A percentile compares a stretch with the other conserved stretches of the same genome.
Conservation (phyloP, 108 stramenopile genomes). For the Schizochytrium sp. region DNA sequence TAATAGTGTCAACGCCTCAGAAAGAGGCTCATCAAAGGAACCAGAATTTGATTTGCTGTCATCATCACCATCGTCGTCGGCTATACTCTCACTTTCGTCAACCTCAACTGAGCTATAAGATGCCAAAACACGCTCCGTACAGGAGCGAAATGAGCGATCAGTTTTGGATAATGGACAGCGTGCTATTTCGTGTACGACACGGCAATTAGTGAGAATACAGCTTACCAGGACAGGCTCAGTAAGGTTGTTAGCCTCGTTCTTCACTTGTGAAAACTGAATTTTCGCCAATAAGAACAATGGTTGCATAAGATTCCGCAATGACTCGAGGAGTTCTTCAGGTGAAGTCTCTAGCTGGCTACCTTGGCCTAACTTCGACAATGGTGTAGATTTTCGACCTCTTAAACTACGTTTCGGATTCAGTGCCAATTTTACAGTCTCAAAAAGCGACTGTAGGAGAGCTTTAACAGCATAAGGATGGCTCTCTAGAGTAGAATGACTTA, state of each 20-base stretch:
- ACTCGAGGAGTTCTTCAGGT: neutral
- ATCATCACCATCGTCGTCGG: neutral
- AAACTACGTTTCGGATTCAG: constrained; percentile 24
- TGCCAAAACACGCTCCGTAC: neutral
- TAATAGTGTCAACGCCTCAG: neutral
- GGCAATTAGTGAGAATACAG: constrained; percentile 1
- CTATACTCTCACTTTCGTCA: neutral
- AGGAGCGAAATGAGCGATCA: neutral
- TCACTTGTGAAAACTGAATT: neutral
- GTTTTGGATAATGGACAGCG: neutral
- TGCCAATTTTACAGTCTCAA: neutral
- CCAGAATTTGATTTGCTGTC: neutral
- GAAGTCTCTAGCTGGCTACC: neutral
- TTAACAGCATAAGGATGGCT: neutral
- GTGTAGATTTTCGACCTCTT: neutral
- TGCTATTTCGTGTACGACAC: neutral
- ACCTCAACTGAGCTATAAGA: neutral
- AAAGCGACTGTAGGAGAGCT: neutral
- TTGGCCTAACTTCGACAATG: too few relatives aligned
- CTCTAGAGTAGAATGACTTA: neutral
- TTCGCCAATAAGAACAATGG: neutral
- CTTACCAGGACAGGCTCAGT: neutral
- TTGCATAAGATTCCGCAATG: neutral
- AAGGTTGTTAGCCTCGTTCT: neutral
- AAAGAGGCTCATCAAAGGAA: neutral